Percentiles rank a stretch among this genome's conserved stretches.
Conservation (phyloP, 1,284 basidiomycete genomes). For the Thecaphora thlaspeos region DNA sequence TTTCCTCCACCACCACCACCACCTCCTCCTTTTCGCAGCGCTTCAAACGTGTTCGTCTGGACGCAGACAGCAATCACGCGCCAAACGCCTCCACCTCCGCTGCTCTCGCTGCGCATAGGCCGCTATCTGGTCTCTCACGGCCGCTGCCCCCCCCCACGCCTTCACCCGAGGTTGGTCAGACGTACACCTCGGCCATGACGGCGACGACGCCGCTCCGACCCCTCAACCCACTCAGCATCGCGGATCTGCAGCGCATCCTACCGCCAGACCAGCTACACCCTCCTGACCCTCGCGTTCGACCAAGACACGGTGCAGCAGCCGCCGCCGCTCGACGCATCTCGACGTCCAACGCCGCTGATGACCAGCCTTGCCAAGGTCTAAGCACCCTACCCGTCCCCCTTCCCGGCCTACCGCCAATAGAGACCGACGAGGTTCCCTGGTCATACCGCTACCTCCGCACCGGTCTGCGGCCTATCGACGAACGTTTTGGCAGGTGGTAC, state of each 20-base stretch:
- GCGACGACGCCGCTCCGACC: constrained; percentile 1
- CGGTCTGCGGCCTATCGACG: constrained; percentile 4
- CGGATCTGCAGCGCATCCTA: not conserved
- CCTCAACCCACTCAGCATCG: not conserved
- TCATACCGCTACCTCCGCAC: not conserved
- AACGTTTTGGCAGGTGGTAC: constrained; percentile 3
- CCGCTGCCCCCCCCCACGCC: not conserved
- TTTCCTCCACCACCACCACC: no score
- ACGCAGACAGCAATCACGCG: no score
- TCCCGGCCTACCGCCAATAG: not conserved
- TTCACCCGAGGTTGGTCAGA: no score
- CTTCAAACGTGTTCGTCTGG: no score
- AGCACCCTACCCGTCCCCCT: not conserved
- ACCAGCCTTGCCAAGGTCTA: not conserved
- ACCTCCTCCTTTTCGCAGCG: no score
- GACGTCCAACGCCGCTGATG: no score
- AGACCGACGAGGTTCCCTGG: not conserved
- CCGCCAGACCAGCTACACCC: not conserved
- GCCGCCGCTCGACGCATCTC: no score
- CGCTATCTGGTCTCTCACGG: not conserved
- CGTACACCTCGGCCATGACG: no score
- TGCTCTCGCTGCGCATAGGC: no score
- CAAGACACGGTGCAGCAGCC: not conserved
- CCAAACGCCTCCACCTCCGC: no score
- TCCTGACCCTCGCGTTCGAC: not conserved